phyloP scores from a whole-genome alignment of 768 basidiomycete species.

The Hygrocybe punicea region DNA sequence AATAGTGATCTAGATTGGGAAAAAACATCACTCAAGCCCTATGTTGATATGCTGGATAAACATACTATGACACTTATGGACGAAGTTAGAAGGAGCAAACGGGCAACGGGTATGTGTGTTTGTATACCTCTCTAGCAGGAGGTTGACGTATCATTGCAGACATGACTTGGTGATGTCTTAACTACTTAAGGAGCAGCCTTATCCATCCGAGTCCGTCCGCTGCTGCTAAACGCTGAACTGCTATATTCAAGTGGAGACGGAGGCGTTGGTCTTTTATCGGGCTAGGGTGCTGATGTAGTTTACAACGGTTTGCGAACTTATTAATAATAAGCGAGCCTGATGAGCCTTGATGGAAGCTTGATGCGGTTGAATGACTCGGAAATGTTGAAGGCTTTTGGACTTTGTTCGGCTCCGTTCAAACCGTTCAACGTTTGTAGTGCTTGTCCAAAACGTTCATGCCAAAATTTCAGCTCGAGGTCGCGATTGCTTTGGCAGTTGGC shows the following conservation, averaged over 20 bases:
- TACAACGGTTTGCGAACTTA: too few species aligned
- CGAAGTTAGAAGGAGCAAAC: constrained; percentile 38
- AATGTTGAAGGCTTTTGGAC: too few species aligned
- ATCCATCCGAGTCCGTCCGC: background rate
- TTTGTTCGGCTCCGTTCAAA: background rate
- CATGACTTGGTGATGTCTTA: background rate
- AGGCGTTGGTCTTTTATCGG: background rate
- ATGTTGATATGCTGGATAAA: constrained; percentile 83
- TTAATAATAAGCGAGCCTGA: too few species aligned
- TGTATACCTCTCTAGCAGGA: background rate
- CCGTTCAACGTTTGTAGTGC: background rate
- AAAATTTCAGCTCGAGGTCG: constrained; percentile 56
- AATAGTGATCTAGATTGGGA: constrained; percentile 62
- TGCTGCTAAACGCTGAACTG: too few species aligned
- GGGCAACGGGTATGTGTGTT: background rate
- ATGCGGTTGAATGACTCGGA: too few species aligned
- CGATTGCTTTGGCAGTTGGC: constrained; percentile 43
- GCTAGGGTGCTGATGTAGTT: too few species aligned
- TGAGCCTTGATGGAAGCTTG: too few species aligned
- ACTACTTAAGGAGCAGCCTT: background rate
- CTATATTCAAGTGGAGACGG: background rate
- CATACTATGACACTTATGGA: constrained; percentile 60
- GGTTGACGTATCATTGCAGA: background rate
- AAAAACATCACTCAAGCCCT: constrained; percentile 81
- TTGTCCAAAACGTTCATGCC: constrained; percentile 41